Conservation (phyloP, 352 stramenopile genomes). For the Phytophthora pluvialis region DNA sequence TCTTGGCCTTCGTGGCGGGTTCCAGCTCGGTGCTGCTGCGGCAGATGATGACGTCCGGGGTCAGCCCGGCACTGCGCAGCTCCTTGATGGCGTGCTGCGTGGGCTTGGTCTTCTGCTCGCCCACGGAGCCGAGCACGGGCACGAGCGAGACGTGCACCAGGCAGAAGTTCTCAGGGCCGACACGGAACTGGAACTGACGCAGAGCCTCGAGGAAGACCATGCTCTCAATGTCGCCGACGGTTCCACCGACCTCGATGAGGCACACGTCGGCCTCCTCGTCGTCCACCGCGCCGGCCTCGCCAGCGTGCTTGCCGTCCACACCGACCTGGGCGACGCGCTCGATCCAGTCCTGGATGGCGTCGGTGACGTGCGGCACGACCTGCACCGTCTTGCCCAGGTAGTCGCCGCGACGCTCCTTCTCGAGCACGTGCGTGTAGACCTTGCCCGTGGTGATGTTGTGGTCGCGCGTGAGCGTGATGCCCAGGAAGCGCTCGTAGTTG, state of each 20-base stretch:
- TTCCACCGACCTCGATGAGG: slow-evolving; percentile 99
- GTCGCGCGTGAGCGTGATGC: slow-evolving; percentile 95
- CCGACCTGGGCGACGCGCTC: slow-evolving; percentile 96
- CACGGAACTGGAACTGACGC: slow-evolving; percentile 98
- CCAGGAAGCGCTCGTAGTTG: slow-evolving; percentile 99
- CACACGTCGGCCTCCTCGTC: slow-evolving; percentile 94
- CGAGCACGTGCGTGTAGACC: slow-evolving; percentile 96
- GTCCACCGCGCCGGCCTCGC: slow-evolving; percentile 26
- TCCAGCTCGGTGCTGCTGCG: slow-evolving; percentile 92
- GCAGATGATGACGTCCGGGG: slow-evolving; percentile 98
- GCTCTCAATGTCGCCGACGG: slow-evolving; percentile 99
- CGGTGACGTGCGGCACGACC: slow-evolving; percentile 97
- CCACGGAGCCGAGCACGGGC: slow-evolving; percentile 97
- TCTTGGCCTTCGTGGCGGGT: slow-evolving; percentile 95
- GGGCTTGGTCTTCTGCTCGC: slow-evolving; percentile 99
- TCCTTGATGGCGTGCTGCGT: slow-evolving; percentile 99
- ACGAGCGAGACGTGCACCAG: slow-evolving; percentile 99
- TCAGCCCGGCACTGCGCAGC: slow-evolving; percentile 95
- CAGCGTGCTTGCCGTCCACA: slow-evolving; percentile 85
- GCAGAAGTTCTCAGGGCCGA: slow-evolving; percentile 98
- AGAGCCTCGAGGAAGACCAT: slow-evolving; percentile 99
- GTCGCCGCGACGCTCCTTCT: slow-evolving; percentile 95
- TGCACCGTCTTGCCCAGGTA: slow-evolving; percentile 99
- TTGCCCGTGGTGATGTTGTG: slow-evolving; percentile 99
- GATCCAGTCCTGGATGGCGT: slow-evolving; percentile 97